phyloP scores from a whole-genome alignment of 2,329 filamentous ascomycete species.

The Aureobasidium leucospermi region DNA sequence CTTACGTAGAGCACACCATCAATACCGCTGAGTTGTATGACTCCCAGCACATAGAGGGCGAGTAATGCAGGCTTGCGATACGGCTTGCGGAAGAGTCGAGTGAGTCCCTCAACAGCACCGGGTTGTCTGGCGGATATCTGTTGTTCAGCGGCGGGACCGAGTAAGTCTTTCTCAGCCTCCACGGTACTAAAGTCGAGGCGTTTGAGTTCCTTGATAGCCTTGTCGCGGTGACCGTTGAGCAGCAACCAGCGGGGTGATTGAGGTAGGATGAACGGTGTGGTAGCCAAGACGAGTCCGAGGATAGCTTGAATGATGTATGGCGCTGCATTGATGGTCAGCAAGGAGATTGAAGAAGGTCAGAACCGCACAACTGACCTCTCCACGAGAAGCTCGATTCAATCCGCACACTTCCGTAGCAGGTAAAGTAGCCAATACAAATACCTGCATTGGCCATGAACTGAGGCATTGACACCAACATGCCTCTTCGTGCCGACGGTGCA shows the following conservation, averaged over 20 bases:
- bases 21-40: slow-evolving; percentile 56
- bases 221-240: slow-evolving; percentile 37
- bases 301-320: slow-evolving; percentile 46
- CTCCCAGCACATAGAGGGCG: slow-evolving; percentile 50
- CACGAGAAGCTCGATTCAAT: background rate
- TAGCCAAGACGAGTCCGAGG: slow-evolving; percentile 35
- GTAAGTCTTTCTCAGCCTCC: slow-evolving; percentile 44
- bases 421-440: slow-evolving; percentile 52
- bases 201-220: slow-evolving; percentile 39
- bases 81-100: slow-evolving; percentile 20
- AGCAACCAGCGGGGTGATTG: slow-evolving; percentile 54
- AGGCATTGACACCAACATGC: slow-evolving; percentile 17
- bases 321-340: slow-evolving; percentile 26
- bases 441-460: slow-evolving; percentile 32
- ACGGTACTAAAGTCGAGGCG: slow-evolving; percentile 31
- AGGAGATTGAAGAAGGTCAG: slow-evolving; percentile 45
- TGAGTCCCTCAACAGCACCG: slow-evolving; percentile 18
- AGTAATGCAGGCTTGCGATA: slow-evolving; percentile 41
- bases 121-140: slow-evolving; percentile 14
- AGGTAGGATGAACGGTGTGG: slow-evolving; percentile 39
- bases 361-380: background rate
- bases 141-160: slow-evolving; percentile 22
- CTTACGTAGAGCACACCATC: slow-evolving; percentile 55
- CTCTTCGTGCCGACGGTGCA: slow-evolving; percentile 42
- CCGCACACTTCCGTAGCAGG: slow-evolving; percentile 49